Percentiles rank a stretch among this genome's conserved stretches.
phyloP scores from a whole-genome alignment of 495 filamentous ascomycete species.

The Aspergillus avenaceus region DNA sequence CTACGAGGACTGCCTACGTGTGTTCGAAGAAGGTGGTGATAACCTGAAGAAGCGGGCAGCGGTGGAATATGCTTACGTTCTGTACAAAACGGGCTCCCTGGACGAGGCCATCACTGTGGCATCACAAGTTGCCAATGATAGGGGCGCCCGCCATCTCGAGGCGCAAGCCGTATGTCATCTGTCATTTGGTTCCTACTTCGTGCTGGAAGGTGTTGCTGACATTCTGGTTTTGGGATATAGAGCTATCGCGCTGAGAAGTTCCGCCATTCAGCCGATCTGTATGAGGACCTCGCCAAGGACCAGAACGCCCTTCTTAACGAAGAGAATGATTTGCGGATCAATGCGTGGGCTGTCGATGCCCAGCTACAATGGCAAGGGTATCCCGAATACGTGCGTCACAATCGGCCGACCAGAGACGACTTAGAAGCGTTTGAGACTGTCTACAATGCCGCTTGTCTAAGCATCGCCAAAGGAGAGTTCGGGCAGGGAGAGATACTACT shows the following conservation, averaged over 20 bases:
- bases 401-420: constrained; percentile 66
- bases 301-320: constrained; percentile 54
- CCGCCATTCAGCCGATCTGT: constrained; percentile 62
- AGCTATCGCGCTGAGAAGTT: constrained; percentile 85
- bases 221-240: constrained; percentile 33
- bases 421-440: constrained; percentile 89
- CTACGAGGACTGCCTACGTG: constrained; percentile 80
- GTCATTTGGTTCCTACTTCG: background rate
- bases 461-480: constrained; percentile 76
- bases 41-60: constrained; percentile 59
- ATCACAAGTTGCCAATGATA: constrained; percentile 41
- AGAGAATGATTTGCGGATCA: constrained; percentile 84
- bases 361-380: constrained; percentile 82
- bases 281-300: constrained; percentile 55
- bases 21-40: constrained; percentile 68
- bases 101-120: constrained; percentile 62
- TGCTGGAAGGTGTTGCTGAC: background rate
- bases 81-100: constrained; percentile 82
- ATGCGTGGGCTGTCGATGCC: constrained; percentile 71
- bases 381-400: constrained; percentile 46
- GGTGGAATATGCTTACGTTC: constrained; percentile 83
- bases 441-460: constrained; percentile 87
- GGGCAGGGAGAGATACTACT: constrained; percentile 71
- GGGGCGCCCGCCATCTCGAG: constrained; percentile 76
- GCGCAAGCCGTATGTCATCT: constrained; percentile 69